Conservation (phyloP, 2,329 filamentous ascomycete genomes). For the Onygenales sp. region DNA sequence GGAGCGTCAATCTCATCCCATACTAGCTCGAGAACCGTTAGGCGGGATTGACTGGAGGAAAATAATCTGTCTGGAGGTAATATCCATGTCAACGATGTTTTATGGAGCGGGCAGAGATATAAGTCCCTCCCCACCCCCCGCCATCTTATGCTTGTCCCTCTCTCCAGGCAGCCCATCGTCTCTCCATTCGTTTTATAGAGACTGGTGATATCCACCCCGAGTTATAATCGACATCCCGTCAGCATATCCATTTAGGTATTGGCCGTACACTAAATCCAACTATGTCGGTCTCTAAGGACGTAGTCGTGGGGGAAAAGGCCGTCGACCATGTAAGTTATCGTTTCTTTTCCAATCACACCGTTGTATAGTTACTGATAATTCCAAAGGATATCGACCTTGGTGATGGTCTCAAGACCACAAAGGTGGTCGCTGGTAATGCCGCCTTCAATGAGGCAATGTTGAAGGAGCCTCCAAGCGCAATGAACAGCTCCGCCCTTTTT, state of each 20-base stretch:
- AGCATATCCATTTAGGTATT: too few relatives aligned
- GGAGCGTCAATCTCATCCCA: neutral
- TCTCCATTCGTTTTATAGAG: neutral
- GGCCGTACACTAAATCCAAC: too few relatives aligned
- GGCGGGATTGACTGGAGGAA: neutral
- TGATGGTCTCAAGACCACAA: slow-evolving; percentile 11
- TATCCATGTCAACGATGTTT: neutral
- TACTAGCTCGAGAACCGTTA: neutral
- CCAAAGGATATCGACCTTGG: too few relatives aligned
- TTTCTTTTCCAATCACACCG: too few relatives aligned
- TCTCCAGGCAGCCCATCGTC: neutral
- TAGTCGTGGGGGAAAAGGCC: neutral
- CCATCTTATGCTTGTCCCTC: neutral
- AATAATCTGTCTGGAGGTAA: neutral
- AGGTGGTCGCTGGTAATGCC: slow-evolving; percentile 43
- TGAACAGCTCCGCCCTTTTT: slow-evolving; percentile 6
- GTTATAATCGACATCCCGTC: too few relatives aligned
- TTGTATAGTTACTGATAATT: too few relatives aligned
- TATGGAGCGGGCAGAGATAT: neutral
- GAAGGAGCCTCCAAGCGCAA: slow-evolving; percentile 35
- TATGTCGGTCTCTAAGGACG: neutral
- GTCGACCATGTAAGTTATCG: neutral
- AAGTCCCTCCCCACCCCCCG: neutral
- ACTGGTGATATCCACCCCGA: neutral
- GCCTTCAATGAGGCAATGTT: slow-evolving; percentile 47